Evolutionary conservation across 495 filamentous ascomycete species (phyloP).

Genomic region (Podospora pseudoanserina): DNA sequence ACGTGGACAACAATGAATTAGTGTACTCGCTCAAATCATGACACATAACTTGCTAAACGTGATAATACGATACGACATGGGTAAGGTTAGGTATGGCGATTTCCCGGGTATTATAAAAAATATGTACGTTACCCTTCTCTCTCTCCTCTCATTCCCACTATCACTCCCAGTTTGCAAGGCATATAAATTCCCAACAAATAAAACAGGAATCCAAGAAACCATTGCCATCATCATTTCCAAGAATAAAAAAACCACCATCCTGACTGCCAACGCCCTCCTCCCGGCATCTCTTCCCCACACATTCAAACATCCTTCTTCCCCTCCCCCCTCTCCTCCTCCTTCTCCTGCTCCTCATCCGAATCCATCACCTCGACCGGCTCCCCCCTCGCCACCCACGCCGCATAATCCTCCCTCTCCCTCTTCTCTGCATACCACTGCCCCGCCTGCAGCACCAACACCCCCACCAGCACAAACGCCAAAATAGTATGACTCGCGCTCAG

Average conservation of each 20-base stretch:
- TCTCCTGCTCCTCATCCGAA: conserved; percentile 51
- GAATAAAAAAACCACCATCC: not conserved
- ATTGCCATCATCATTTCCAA: too few relatives aligned
- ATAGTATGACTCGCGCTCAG: conserved; percentile 96
- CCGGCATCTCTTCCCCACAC: not conserved
- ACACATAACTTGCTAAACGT: too few relatives aligned
- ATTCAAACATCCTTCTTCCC: conserved; percentile 14
- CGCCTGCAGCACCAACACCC: conserved; percentile 88
- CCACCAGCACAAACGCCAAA: conserved; percentile 81
- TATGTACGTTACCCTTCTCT: too few relatives aligned
- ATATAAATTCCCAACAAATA: too few relatives aligned
- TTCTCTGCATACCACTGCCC: conserved; percentile 98
- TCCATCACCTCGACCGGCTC: conserved; percentile 49
- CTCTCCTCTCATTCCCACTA: too few relatives aligned
- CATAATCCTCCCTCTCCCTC: conserved; percentile 78
- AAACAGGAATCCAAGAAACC: too few relatives aligned
- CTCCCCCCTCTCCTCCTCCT: conserved; percentile 16
- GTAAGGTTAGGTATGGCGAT: too few relatives aligned
- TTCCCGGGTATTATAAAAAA: too few relatives aligned
- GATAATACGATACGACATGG: too few relatives aligned
- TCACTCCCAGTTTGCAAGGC: too few relatives aligned
- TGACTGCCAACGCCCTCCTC: not conserved
- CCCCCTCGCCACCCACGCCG: not conserved
- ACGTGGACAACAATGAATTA: too few relatives aligned
- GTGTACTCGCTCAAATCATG: too few relatives aligned